Evolutionary conservation across 108 stramenopile genomes (phyloP).

Genomic region (Nannochloropsis oceanica): DNA sequence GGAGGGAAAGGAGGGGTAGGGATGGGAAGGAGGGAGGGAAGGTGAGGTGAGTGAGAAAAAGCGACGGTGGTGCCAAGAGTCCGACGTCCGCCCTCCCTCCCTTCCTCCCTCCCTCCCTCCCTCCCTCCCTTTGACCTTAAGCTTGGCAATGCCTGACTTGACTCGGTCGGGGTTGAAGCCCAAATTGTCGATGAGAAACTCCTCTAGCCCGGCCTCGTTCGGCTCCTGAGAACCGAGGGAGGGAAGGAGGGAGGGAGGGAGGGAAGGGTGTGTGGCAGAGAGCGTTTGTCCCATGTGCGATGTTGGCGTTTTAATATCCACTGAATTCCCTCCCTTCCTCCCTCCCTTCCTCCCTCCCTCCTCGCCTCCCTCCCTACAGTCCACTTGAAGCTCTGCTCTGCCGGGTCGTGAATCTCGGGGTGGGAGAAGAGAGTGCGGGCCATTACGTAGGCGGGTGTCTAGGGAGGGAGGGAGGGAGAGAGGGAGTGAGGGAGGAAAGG

Average conservation of each 20-base stretch:
- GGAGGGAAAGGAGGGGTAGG: neutral
- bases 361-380: neutral
- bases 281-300: no score
- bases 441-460: conserved; percentile 52
- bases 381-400: neutral
- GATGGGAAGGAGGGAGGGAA: neutral
- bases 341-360: neutral
- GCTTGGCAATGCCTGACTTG: conserved; percentile 58
- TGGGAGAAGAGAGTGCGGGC: conserved; percentile 69
- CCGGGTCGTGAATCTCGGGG: conserved; percentile 44
- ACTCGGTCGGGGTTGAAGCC: conserved; percentile 88
- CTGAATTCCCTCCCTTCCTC: neutral
- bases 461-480: neutral
- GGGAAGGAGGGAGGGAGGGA: neutral
- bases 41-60: neutral
- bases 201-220: conserved; percentile 53
- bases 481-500: conserved; percentile 17
- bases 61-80: neutral
- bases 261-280: neutral
- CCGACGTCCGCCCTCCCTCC: neutral
- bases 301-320: neutral
- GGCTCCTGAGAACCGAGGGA: conserved; percentile 28
- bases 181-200: conserved; percentile 72
- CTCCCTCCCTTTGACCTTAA: conserved; percentile 61
- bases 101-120: conserved; percentile 11